A percentile compares a stretch with the other conserved stretches of the same genome.
Evolutionary conservation across 352 stramenopile genomes (phyloP).

Genomic region (Thalassiosira hispida): DNA sequence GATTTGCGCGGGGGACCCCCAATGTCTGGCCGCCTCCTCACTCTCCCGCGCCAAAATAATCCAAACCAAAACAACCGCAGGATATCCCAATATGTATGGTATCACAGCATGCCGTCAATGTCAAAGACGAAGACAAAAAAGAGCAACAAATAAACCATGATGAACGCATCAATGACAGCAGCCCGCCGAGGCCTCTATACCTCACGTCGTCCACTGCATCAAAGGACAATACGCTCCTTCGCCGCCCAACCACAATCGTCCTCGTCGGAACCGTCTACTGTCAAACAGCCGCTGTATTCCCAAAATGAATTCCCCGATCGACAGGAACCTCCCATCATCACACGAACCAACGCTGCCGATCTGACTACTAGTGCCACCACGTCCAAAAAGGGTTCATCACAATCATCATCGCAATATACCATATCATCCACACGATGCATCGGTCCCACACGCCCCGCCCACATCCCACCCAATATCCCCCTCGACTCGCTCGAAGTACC

Average conservation of each 20-base stretch:
- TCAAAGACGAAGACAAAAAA: background rate
- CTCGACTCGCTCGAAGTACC: slow-evolving; percentile 74
- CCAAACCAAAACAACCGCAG: too few relatives aligned
- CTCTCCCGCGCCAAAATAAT: too few relatives aligned
- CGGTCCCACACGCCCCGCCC: slow-evolving; percentile 39
- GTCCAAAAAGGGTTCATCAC: background rate
- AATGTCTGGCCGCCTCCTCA: too few relatives aligned
- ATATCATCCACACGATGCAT: slow-evolving; percentile 42
- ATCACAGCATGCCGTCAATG: background rate
- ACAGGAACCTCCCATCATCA: slow-evolving; percentile 66
- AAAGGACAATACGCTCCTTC: background rate
- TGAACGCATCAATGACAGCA: slow-evolving; percentile 1
- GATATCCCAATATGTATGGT: too few relatives aligned
- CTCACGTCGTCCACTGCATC: background rate
- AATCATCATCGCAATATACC: background rate
- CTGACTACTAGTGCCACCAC: background rate
- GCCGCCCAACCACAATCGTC: background rate
- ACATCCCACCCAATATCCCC: slow-evolving; percentile 68
- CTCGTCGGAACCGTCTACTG: background rate
- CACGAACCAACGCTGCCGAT: slow-evolving; percentile 49
- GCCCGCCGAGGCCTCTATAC: background rate
- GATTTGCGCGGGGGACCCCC: too few relatives aligned
- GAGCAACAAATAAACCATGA: background rate
- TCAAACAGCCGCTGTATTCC: slow-evolving; percentile 9
- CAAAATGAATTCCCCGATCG: slow-evolving; percentile 71